These are phyloP conservation scores for Corniculantispora saksenae DNA, from an alignment of 2,329 filamentous ascomycete species.

Conservation along the genomic window DNA sequence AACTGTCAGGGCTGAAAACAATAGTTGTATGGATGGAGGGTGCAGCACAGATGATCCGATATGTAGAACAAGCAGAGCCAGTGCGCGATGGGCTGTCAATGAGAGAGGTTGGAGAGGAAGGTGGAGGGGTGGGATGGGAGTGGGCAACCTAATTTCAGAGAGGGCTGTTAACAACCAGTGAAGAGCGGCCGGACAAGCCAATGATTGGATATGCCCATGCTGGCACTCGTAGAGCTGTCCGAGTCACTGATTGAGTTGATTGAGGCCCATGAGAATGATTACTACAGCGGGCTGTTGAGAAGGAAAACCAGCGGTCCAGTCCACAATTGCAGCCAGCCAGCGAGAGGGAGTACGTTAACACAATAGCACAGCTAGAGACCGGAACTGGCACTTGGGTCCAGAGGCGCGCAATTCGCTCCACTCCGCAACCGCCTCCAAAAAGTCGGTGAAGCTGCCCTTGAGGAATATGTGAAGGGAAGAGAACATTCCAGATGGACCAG, in stretches of 20 bases:
- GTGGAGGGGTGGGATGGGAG: neutral
- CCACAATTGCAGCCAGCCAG: neutral
- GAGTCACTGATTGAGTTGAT: neutral
- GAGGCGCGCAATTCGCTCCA: constrained; percentile 24
- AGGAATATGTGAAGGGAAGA: neutral
- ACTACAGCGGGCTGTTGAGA: neutral
- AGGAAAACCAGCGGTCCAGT: neutral
- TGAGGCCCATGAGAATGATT: neutral
- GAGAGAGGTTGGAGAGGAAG: neutral
- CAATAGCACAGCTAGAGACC: neutral
- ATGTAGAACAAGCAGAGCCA: neutral
- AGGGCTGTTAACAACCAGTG: neutral
- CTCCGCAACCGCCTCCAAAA: constrained; percentile 29
- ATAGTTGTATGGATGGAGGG: neutral
- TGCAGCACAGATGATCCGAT: neutral
- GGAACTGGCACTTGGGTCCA: neutral
- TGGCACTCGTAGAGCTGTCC: neutral
- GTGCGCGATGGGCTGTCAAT: neutral
- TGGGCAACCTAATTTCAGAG: neutral
- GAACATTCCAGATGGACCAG: constrained; percentile 13
- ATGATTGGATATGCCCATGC: neutral
- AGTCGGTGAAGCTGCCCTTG: constrained; percentile 32
- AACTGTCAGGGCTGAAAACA: neutral
- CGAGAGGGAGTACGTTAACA: neutral
- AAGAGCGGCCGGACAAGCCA: neutral